Evolutionary conservation across 768 basidiomycete species (phyloP).

Genomic region (Boletales sp.): DNA sequence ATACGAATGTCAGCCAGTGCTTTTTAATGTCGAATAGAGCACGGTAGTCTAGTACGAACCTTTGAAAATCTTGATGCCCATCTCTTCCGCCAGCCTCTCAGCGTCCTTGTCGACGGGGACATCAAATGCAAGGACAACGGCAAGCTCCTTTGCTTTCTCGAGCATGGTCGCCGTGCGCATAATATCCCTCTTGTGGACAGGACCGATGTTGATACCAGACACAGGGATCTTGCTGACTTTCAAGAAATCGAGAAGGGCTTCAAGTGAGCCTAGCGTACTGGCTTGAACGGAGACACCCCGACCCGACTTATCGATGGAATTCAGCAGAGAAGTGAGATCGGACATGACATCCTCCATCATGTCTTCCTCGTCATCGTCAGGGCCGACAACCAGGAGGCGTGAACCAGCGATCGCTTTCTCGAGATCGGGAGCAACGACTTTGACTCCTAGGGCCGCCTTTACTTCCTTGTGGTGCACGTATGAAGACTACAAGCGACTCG

Average conservation of each 20-base stretch:
- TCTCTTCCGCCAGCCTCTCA: slow-evolving; percentile 86
- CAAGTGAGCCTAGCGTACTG: slow-evolving; percentile 93
- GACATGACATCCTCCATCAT: slow-evolving; percentile 95
- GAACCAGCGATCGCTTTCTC: slow-evolving; percentile 99
- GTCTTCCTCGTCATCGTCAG: slow-evolving; percentile 96
- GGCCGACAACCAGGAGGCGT: slow-evolving; percentile 84
- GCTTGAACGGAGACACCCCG: slow-evolving; percentile 97
- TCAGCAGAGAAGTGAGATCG: slow-evolving; percentile 82
- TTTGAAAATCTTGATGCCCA: slow-evolving; percentile 92
- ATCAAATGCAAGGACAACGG: slow-evolving; percentile 95
- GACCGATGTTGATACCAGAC: slow-evolving; percentile 95
- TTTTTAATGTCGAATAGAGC: background rate
- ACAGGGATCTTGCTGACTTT: slow-evolving; percentile 95
- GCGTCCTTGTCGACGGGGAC: slow-evolving; percentile 93
- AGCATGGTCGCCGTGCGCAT: slow-evolving; percentile 92
- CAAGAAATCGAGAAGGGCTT: slow-evolving; percentile 95
- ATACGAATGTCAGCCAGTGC: slow-evolving; percentile 3
- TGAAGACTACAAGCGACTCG: slow-evolving; percentile 54
- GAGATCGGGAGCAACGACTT: slow-evolving; percentile 90
- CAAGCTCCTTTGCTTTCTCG: slow-evolving; percentile 92
- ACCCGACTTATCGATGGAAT: slow-evolving; percentile 93
- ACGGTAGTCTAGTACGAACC: slow-evolving; percentile 45
- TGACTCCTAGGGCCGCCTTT: slow-evolving; percentile 95
- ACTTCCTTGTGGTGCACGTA: slow-evolving; percentile 98
- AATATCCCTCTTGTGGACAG: slow-evolving; percentile 92